A percentile compares a stretch with the other conserved stretches of the same genome.
Conservation (phyloP, 2,329 filamentous ascomycete genomes). For the Thielaviopsis musarum region DNA sequence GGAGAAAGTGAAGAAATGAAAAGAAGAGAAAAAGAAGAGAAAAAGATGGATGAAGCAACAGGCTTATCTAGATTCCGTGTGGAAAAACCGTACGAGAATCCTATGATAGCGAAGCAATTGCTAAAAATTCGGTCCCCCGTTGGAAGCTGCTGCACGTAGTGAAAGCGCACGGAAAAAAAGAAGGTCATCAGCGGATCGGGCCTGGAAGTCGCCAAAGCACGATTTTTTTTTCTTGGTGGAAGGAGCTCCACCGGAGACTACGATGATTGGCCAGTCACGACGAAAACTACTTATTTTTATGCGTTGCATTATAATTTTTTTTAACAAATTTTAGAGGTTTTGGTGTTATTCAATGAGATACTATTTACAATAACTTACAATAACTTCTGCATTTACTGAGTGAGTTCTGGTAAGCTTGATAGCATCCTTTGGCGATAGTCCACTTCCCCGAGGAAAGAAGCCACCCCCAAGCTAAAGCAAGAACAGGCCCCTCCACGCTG, state of each 20-base stretch:
- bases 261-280: background rate
- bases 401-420: too few relatives aligned
- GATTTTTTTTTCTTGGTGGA: background rate
- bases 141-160: background rate
- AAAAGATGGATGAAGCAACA: background rate
- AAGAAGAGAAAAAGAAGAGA: background rate
- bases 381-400: too few relatives aligned
- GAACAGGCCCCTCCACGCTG: background rate
- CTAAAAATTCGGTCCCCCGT: background rate
- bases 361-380: too few relatives aligned
- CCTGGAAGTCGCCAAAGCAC: background rate
- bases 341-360: too few relatives aligned
- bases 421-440: background rate
- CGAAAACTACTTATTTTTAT: too few relatives aligned
- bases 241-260: background rate
- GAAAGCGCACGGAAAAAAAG: background rate
- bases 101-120: background rate
- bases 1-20: background rate
- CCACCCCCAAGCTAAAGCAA: background rate
- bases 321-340: too few relatives aligned
- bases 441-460: slow-evolving; percentile 7
- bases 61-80: background rate
- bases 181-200: background rate
- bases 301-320: too few relatives aligned
- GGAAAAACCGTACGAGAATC: background rate